phyloP scores from a whole-genome alignment of 495 filamentous ascomycete species.

The Hypoxylon fragiforme region DNA sequence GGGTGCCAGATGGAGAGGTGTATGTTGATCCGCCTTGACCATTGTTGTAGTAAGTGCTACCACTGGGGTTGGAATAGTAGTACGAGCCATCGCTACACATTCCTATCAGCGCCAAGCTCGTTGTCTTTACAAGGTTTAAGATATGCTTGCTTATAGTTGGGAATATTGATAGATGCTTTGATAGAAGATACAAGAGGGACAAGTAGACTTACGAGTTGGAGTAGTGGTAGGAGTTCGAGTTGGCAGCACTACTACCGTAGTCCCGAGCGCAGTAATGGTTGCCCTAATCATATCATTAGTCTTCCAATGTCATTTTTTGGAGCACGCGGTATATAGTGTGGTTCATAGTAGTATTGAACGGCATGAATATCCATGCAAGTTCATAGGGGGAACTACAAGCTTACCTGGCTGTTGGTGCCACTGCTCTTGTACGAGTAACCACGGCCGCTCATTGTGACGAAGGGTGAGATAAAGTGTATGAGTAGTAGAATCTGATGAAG shows the following conservation, averaged over 20 bases:
- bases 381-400: neutral
- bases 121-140: too few species aligned
- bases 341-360: neutral
- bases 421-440: constrained; percentile 46
- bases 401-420: constrained; percentile 50
- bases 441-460: constrained; percentile 36
- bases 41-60: constrained; percentile 52
- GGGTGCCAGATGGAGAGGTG: constrained; percentile 42
- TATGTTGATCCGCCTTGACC: constrained; percentile 48
- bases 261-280: constrained; percentile 62
- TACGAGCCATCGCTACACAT: constrained; percentile 55
- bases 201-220: constrained; percentile 49
- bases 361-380: neutral
- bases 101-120: too few species aligned
- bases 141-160: neutral
- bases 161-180: neutral
- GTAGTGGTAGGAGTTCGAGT: constrained; percentile 60
- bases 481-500: neutral
- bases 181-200: constrained; percentile 7
- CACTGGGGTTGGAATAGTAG: constrained; percentile 62
- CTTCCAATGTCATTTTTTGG: too few species aligned
- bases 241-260: constrained; percentile 49
- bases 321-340: neutral
- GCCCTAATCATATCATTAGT: constrained; percentile 39
- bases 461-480: neutral